A percentile compares a stretch with the other conserved stretches of the same genome.
Conservation (phyloP, 331 rosid genomes). For the Pyracantha coccinea region DNA sequence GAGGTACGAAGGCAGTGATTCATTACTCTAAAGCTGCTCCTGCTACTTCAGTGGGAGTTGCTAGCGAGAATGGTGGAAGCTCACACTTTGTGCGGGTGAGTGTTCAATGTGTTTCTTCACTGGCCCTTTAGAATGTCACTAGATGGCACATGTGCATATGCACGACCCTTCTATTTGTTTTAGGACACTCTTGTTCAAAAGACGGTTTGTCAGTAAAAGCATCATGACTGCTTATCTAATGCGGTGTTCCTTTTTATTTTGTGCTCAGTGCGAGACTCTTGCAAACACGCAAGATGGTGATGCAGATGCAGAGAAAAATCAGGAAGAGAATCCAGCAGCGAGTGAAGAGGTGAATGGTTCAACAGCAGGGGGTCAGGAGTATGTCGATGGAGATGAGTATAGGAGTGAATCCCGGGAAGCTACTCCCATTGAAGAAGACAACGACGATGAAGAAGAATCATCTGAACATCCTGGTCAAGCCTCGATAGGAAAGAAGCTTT, state of each 20-base stretch:
- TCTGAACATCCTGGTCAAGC: conserved; percentile 66
- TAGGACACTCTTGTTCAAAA: not conserved
- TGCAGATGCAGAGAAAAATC: conserved; percentile 25
- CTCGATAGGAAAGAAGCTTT: conserved; percentile 84
- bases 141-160: not conserved
- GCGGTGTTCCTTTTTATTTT: not conserved
- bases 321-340: conserved; percentile 24
- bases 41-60: conserved; percentile 51
- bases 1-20: conserved; percentile 23
- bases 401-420: conserved; percentile 58
- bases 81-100: conserved; percentile 55
- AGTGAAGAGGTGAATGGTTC: conserved; percentile 96
- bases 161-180: not conserved
- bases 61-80: conserved; percentile 62
- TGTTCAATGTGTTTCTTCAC: conserved; percentile 6
- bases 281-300: conserved; percentile 33
- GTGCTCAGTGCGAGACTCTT: conserved; percentile 41
- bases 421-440: conserved; percentile 21
- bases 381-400: conserved; percentile 24
- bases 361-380: conserved; percentile 33
- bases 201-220: not conserved
- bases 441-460: conserved; percentile 32
- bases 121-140: not conserved
- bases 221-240: not conserved
- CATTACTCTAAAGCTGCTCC: conserved; percentile 40